Conservation (phyloP, 371 early-diverging fungal genomes). For the Blakeslea trispora region DNA sequence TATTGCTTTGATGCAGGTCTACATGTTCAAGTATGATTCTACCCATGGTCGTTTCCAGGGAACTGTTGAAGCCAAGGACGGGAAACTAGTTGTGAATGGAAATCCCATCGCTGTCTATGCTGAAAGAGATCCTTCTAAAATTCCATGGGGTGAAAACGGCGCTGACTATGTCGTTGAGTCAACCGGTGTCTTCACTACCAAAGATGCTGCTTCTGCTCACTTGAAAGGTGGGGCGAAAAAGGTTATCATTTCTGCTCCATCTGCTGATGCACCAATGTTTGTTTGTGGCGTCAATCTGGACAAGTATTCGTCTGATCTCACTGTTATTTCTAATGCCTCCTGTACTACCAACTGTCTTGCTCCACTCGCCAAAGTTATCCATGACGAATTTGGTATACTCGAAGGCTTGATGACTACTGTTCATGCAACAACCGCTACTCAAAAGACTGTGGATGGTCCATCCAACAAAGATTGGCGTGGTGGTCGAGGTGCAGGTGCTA, state of each 20-base stretch:
- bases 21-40: slow-evolving; percentile 98
- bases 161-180: slow-evolving; percentile 99
- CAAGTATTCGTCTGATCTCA: slow-evolving; percentile 79
- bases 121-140: slow-evolving; percentile 69
- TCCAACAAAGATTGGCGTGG: slow-evolving; percentile 97
- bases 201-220: slow-evolving; percentile 89
- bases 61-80: slow-evolving; percentile 73
- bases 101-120: slow-evolving; percentile 36
- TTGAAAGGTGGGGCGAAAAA: slow-evolving; percentile 95
- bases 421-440: slow-evolving; percentile 99
- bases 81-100: slow-evolving; percentile 82
- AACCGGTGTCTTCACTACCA: slow-evolving; percentile 97
- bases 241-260: slow-evolving; percentile 99
- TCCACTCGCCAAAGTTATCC: slow-evolving; percentile 97
- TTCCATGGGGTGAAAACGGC: slow-evolving; percentile 90
- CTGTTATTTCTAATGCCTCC: slow-evolving; percentile 97
- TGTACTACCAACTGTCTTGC: slow-evolving; percentile 99
- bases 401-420: slow-evolving; percentile 96
- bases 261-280: slow-evolving; percentile 89
- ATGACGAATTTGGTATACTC: slow-evolving; percentile 92
- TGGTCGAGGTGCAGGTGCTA: slow-evolving; percentile 94
- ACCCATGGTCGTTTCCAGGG: slow-evolving; percentile 96
- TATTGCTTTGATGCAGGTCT: slow-evolving; percentile 54
- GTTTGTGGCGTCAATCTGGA: slow-evolving; percentile 96
- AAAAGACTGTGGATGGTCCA: slow-evolving; percentile 99